Base-by-base conservation (phyloP, 1,139 yeast species). In the Geotrichum histeridarum region DNA sequence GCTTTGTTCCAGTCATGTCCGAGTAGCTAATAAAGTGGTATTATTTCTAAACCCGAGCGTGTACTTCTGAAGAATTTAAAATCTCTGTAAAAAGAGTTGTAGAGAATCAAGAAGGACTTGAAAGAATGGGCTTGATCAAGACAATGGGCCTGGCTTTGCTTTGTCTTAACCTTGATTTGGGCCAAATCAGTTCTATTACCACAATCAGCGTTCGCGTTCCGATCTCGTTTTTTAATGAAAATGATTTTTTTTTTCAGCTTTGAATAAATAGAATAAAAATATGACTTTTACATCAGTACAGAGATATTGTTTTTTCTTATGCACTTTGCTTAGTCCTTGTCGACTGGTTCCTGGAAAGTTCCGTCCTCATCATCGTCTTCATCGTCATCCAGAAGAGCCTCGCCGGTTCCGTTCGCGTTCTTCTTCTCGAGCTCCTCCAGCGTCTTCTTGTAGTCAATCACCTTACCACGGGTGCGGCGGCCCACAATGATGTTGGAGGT, bases 381-480 rank as follows among this genome's bases (percentile, higher is more conserved):
- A 14, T 66, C 70, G 27, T 63, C 65, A 37, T 63, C 68, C 42
- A 63, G 66, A 11, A 61, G 63, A 38, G 73, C 82, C 12, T 70
- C 76, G 38, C 68, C 74, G 17, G 69, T 73, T 15, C 64, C 69
- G 35, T 65, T 69, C 30, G 61, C 63, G 53, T 64, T 63, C 53
- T 64, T 70, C 50, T 61, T 63, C 54, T 80, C 83, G 65, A 88
- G 73, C 65, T 86, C 80, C 60, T 81, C 86, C 32, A 90, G 88
- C n/a, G 95, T 91, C 70, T 87, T 84, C 59, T 82, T 78, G 70
- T 86, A 91, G 71, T 91, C 97, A 64, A 91, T 85, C 36, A 85
- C 86, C 68, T 84, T 86, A 18, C 96, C 95, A 63, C 96, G 81
- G 11, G 96, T 89, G 75, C 98, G 86, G 71, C 96, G 80, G 12